These are phyloP conservation scores for Pleochaeta shiraiana DNA, from an alignment of 2,329 filamentous ascomycete genomes.

Conservation along the genomic window DNA sequence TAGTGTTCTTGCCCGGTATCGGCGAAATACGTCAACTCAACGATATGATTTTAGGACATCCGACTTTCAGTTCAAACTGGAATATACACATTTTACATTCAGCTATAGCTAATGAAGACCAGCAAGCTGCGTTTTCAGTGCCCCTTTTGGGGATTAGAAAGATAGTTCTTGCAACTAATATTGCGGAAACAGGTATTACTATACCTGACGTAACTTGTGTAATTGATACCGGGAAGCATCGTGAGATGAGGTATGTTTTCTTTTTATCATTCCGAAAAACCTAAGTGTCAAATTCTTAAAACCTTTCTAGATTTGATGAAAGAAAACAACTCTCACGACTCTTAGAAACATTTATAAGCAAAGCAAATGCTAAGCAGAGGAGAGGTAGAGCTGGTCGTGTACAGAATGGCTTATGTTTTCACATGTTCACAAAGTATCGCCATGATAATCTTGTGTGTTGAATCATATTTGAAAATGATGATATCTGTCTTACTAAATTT, in stretches of 20 bases:
- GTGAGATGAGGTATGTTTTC: constrained; percentile 79
- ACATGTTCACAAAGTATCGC: constrained; percentile 77
- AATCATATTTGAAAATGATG: background rate
- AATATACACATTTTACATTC: constrained; percentile 81
- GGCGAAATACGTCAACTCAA: constrained; percentile 80
- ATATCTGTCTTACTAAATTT: background rate
- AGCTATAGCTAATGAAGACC: constrained; percentile 86
- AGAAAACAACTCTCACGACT: constrained; percentile 73
- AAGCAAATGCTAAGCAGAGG: constrained; percentile 87
- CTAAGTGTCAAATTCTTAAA: constrained; percentile 5
- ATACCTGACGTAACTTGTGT: constrained; percentile 97
- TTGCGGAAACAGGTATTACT: constrained; percentile 95
- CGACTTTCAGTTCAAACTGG: constrained; percentile 56
- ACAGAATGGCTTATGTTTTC: constrained; percentile 85
- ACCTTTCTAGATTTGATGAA: constrained; percentile 46
- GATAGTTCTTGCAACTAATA: constrained; percentile 93
- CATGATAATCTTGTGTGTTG: constrained; percentile 42
- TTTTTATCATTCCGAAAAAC: background rate
- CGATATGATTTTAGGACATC: constrained; percentile 60
- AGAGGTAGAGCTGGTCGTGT: constrained; percentile 89
- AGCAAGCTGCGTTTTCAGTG: constrained; percentile 76
- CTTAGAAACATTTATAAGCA: constrained; percentile 86
- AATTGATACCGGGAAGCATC: constrained; percentile 89
- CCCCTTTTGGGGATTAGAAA: constrained; percentile 69
- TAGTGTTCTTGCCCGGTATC: constrained; percentile 91